phyloP scores from a whole-genome alignment of 371 early-diverging fungal genomes.

The Mortierella sp. region DNA sequence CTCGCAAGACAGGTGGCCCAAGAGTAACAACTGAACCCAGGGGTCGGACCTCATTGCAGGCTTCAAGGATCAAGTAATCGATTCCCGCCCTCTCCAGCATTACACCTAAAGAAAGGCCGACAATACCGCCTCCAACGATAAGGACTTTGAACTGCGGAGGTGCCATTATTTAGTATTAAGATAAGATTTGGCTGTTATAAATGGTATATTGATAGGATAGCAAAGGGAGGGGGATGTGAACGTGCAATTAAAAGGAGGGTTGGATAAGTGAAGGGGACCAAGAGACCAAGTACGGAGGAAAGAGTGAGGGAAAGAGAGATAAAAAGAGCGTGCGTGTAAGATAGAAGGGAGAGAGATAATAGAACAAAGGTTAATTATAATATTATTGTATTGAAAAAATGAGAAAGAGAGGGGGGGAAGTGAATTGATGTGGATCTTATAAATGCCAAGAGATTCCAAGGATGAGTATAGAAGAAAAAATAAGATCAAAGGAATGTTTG shows the following conservation, averaged over 20 bases:
- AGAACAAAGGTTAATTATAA: not conserved
- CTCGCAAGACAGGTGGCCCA: conserved; percentile 28
- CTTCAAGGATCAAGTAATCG: conserved; percentile 48
- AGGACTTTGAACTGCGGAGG: conserved; percentile 46
- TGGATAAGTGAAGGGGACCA: not conserved
- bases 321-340: not conserved
- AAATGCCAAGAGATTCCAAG: too few relatives aligned
- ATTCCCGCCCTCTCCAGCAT: conserved; percentile 56
- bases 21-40: conserved; percentile 32
- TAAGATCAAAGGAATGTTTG: too few relatives aligned
- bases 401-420: too few relatives aligned
- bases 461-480: too few relatives aligned
- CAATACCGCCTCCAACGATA: conserved; percentile 48
- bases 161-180: conserved; percentile 13
- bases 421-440: too few relatives aligned
- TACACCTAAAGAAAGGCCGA: conserved; percentile 38
- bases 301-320: not conserved
- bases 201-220: not conserved
- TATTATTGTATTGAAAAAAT: too few relatives aligned
- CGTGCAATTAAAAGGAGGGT: not conserved
- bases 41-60: conserved; percentile 20
- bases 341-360: not conserved
- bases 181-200: too few relatives aligned
- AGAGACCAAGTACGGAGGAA: not conserved
- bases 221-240: not conserved